Conservation (phyloP, 1,284 basidiomycete genomes). For the Naganishia cerealis region DNA sequence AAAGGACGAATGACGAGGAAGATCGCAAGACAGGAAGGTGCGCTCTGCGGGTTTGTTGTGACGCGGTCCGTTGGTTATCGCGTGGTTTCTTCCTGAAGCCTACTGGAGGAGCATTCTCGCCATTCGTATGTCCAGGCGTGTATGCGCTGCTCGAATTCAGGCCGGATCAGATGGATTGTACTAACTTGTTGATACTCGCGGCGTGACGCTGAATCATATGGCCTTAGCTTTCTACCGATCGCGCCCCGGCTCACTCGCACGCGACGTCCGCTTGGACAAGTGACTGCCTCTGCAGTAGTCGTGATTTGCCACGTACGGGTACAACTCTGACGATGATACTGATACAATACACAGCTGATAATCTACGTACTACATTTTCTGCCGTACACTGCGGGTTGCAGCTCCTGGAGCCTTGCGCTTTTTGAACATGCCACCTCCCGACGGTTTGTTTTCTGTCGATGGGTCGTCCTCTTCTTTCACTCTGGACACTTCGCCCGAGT, state of each 20-base stretch:
- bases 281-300: neutral
- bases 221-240: neutral
- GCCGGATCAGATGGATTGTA: neutral
- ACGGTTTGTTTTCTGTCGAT: constrained; percentile 11
- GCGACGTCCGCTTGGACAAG: neutral
- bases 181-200: neutral
- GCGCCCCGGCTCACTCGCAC: neutral
- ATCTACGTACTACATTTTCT: constrained; percentile 10
- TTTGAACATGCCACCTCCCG: constrained; percentile 31
- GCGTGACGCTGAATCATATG: neutral
- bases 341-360: neutral
- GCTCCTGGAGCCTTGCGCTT: constrained; percentile 31
- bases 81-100: neutral
- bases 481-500: constrained; percentile 1
- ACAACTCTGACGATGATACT: neutral
- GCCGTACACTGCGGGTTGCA: constrained; percentile 29
- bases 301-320: neutral
- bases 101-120: neutral
- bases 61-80: neutral
- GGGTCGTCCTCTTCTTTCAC: constrained; percentile 36
- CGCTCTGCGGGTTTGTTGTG: neutral
- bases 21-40: neutral
- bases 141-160: neutral
- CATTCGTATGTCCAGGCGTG: neutral
- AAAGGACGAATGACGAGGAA: neutral